Conservation (phyloP, 495 filamentous ascomycete genomes). For the Tuber indicum region DNA sequence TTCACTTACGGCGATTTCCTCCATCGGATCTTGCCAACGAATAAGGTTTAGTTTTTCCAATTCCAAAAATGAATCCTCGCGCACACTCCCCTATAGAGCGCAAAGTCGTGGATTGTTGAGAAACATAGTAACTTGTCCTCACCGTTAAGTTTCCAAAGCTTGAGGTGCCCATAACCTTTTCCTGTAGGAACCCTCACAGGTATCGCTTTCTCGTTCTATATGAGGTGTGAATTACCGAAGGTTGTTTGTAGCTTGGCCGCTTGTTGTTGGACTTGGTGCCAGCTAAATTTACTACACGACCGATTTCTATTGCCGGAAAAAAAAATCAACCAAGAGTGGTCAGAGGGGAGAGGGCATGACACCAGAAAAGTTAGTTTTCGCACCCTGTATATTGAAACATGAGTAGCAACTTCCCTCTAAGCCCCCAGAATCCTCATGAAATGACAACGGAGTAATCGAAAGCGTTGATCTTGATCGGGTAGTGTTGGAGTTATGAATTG, state of each 20-base stretch:
- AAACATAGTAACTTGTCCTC: not conserved
- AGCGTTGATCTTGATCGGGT: not conserved
- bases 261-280: not conserved
- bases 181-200: not conserved
- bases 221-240: not conserved
- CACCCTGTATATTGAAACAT: not conserved
- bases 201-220: not conserved
- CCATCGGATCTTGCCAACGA: not conserved
- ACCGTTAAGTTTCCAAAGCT: not conserved
- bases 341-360: not conserved
- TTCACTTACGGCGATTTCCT: not conserved
- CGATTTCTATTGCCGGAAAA: not conserved
- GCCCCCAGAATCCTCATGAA: not conserved
- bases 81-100: not conserved
- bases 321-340: not conserved
- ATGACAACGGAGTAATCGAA: not conserved
- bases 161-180: not conserved
- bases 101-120: not conserved
- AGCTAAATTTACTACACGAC: not conserved
- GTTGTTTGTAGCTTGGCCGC: not conserved
- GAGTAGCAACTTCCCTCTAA: not conserved
- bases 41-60: not conserved
- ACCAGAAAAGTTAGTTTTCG: not conserved
- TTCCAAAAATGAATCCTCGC: not conserved
- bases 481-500: not conserved